Evolutionary conservation across 352 stramenopile genomes (phyloP).

Genomic region (Globisporangium radiosum): DNA sequence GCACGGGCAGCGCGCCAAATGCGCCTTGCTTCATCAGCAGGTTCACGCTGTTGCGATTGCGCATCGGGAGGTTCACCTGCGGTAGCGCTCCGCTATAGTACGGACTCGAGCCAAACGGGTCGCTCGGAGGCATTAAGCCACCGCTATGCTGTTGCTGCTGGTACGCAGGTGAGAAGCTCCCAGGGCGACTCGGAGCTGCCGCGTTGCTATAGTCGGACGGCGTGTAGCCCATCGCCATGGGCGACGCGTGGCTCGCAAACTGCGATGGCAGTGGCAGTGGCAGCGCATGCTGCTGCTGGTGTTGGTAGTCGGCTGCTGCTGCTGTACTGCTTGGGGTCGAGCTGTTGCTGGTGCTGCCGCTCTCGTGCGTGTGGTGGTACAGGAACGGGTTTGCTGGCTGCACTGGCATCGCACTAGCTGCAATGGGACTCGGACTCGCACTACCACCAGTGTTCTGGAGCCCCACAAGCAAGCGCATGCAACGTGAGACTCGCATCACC

Average conservation of each 20-base stretch:
- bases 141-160: slow-evolving; percentile 8
- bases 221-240: slow-evolving; percentile 28
- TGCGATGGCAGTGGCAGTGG: no score
- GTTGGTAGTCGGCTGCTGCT: slow-evolving; percentile 7
- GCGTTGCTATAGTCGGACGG: slow-evolving; percentile 3
- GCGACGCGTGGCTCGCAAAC: slow-evolving; percentile 16
- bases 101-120: slow-evolving; percentile 26
- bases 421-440: not conserved
- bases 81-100: slow-evolving; percentile 7
- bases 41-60: slow-evolving; percentile 34
- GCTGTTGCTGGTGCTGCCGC: slow-evolving; percentile 10
- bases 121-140: slow-evolving; percentile 6
- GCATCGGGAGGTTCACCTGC: slow-evolving; percentile 59
- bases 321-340: not conserved
- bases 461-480: not conserved
- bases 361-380: slow-evolving; percentile 18
- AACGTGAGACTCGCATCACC: no score
- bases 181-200: slow-evolving; percentile 6
- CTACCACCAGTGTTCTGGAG: slow-evolving; percentile 5
- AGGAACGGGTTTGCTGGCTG: slow-evolving; percentile 22
- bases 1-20: slow-evolving; percentile 23
- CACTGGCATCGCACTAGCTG: not conserved
- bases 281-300: slow-evolving; percentile 6
- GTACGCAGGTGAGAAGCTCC: slow-evolving; percentile 6
- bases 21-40: slow-evolving; percentile 35